Percentiles rank a stretch among this genome's conserved stretches.
Evolutionary conservation across 345 rosid genomes (phyloP).

Genomic region (Cochlearia excelsa): DNA sequence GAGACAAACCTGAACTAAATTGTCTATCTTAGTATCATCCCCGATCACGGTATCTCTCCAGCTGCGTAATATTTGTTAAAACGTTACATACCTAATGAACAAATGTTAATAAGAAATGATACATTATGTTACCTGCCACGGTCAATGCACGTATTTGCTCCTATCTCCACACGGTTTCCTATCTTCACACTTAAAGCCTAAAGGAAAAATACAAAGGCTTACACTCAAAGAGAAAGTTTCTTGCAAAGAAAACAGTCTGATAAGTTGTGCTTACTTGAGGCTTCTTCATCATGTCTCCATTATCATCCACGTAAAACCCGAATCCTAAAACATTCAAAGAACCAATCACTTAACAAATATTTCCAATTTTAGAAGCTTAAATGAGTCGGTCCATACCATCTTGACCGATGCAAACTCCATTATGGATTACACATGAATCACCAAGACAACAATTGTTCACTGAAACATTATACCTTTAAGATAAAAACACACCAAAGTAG

Average conservation of each 20-base stretch:
- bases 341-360: neutral
- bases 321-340: slow-evolving; percentile 50
- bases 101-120: neutral
- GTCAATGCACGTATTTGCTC: slow-evolving; percentile 84
- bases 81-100: neutral
- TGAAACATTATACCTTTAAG: slow-evolving; percentile 58
- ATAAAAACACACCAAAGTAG: neutral
- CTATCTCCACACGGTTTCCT: slow-evolving; percentile 76
- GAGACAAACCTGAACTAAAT: slow-evolving; percentile 67
- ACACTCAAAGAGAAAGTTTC: too few species aligned
- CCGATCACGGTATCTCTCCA: slow-evolving; percentile 85
- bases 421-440: slow-evolving; percentile 61
- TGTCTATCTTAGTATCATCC: slow-evolving; percentile 76
- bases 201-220: too few species aligned
- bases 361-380: neutral
- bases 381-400: slow-evolving; percentile 52
- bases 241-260: neutral
- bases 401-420: slow-evolving; percentile 86
- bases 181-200: slow-evolving; percentile 62
- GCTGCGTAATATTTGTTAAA: slow-evolving; percentile 45
- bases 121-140: slow-evolving; percentile 62
- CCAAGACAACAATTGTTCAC: slow-evolving; percentile 67
- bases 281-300: slow-evolving; percentile 70
- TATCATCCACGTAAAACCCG: slow-evolving; percentile 71
- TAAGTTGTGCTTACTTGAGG: slow-evolving; percentile 59